A percentile compares a stretch with the other conserved stretches of the same genome.
These are phyloP conservation scores for Vitis hybrid DNA, from an alignment of 177 flowering plant genomes.

Conservation along the genomic window DNA sequence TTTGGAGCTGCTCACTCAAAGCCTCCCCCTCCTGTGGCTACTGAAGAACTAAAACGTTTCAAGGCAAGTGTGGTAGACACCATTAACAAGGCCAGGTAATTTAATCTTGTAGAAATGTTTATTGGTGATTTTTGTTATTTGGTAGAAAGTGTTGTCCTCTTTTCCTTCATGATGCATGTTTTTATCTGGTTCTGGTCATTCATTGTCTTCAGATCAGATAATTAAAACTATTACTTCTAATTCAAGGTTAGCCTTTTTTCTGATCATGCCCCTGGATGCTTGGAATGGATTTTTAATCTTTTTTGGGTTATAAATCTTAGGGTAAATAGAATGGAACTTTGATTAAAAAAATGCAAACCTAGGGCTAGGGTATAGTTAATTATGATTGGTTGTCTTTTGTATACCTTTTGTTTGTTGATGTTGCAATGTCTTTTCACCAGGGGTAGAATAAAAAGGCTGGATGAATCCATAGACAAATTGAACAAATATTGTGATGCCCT, in stretches of 20 bases:
- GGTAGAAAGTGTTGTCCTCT: not conserved
- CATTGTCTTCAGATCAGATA: not conserved
- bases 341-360: not conserved
- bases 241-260: not conserved
- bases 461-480: slow-evolving; percentile 57
- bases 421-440: slow-evolving; percentile 36
- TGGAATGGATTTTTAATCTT: not conserved
- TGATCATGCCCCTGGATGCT: not conserved
- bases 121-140: not conserved
- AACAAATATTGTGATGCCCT: slow-evolving; percentile 50
- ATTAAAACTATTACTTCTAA: not conserved
- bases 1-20: slow-evolving; percentile 47
- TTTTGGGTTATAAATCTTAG: not conserved
- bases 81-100: slow-evolving; percentile 54
- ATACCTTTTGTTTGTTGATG: slow-evolving; percentile 14
- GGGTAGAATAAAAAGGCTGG: slow-evolving; percentile 62
- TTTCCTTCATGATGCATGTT: too few relatives aligned
- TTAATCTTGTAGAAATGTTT: not conserved
- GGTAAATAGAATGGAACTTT: not conserved
- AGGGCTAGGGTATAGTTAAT: not conserved
- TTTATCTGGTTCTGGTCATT: not conserved
- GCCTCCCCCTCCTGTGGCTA: slow-evolving; percentile 26
- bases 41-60: slow-evolving; percentile 37
- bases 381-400: not conserved
- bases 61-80: slow-evolving; percentile 29